Evolutionary conservation across 2,329 filamentous ascomycete species (phyloP).

Genomic region (Pyrenochaeta sp.): DNA sequence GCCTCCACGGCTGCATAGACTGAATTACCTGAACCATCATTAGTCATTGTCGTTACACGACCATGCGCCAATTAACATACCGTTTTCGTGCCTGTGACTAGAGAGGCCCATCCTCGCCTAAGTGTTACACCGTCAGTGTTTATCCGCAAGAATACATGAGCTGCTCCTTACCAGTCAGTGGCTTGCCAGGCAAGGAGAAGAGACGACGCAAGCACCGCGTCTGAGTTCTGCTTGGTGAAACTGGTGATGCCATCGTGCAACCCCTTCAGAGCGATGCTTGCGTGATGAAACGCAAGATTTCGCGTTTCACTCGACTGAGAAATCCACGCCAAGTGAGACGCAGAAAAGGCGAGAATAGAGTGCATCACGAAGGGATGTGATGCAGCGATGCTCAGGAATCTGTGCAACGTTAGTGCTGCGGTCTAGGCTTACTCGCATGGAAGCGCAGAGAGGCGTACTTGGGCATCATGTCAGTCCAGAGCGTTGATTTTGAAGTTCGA

Average conservation of each 20-base stretch:
- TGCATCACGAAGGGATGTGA: constrained; percentile 92
- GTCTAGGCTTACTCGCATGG: constrained; percentile 15
- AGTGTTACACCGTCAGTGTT: constrained; percentile 16
- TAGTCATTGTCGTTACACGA: constrained; percentile 4
- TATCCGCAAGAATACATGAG: neutral
- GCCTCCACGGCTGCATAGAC: constrained; percentile 90
- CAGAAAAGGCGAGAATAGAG: constrained; percentile 90
- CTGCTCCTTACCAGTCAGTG: constrained; percentile 83
- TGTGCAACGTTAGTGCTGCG: constrained; percentile 52
- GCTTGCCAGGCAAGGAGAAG: constrained; percentile 95
- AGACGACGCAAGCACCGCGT: constrained; percentile 90
- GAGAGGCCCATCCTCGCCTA: constrained; percentile 90
- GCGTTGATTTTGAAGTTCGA: constrained; percentile 82
- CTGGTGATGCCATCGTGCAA: constrained; percentile 85
- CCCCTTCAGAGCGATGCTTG: constrained; percentile 83
- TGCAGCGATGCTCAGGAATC: constrained; percentile 82
- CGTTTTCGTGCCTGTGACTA: constrained; percentile 90
- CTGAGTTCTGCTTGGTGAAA: constrained; percentile 86
- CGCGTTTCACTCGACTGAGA: constrained; percentile 85
- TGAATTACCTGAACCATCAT: constrained; percentile 73
- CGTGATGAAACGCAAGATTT: constrained; percentile 89
- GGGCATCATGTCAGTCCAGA: constrained; percentile 93
- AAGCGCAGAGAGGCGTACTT: constrained; percentile 69
- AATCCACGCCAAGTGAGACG: constrained; percentile 89
- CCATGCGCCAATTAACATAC: constrained; percentile 65